Evolutionary conservation across 1,284 basidiomycete species (phyloP).

Genomic region (Quambalaria eucalypti): DNA sequence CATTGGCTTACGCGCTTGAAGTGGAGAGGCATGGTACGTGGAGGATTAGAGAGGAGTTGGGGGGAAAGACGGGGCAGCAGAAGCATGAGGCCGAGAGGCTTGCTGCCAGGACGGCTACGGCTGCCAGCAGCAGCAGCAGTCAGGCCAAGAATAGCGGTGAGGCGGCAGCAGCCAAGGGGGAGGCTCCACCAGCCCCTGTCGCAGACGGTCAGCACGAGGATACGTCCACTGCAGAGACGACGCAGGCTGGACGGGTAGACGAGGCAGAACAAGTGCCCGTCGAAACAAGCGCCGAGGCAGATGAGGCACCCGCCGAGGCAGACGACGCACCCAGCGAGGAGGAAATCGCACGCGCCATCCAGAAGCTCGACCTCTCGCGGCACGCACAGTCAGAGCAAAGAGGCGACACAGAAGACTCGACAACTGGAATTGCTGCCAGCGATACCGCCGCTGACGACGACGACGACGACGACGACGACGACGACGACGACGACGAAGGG

Average conservation of each 20-base stretch:
- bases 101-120: slow-evolving; percentile 10
- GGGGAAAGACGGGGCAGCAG: slow-evolving; percentile 40
- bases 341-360: slow-evolving; percentile 11
- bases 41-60: slow-evolving; percentile 52
- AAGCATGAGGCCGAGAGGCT: slow-evolving; percentile 14
- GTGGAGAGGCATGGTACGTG: slow-evolving; percentile 53
- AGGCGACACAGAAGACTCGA: no score
- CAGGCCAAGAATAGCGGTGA: background rate
- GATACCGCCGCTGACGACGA: slow-evolving; percentile 41
- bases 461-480: slow-evolving; percentile 67
- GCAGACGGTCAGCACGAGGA: background rate
- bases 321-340: slow-evolving; percentile 50
- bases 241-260: background rate
- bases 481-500: slow-evolving; percentile 45
- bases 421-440: no score
- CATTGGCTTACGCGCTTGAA: slow-evolving; percentile 73
- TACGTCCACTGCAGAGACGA: background rate
- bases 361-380: slow-evolving; percentile 1
- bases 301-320: slow-evolving; percentile 1
- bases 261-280: background rate
- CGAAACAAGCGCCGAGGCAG: background rate
- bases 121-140: slow-evolving; percentile 5
- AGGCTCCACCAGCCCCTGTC: background rate
- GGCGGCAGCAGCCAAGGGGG: background rate
- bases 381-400: background rate